These are phyloP conservation scores for Erodium moschatum DNA, from an alignment of 441 rosid genomes.

Conservation along the genomic window DNA sequence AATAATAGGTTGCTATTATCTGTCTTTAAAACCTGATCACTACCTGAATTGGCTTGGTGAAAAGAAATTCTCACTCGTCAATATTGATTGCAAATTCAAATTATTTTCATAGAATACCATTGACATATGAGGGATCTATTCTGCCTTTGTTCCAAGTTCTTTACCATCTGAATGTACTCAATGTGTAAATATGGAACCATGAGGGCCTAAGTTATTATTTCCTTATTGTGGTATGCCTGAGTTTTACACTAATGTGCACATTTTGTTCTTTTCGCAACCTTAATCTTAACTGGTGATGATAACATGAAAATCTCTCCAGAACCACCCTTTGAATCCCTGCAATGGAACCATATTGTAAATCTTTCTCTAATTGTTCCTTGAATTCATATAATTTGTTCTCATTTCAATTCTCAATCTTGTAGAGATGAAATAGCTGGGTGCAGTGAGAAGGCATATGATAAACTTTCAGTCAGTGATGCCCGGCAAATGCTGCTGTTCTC, in stretches of 20 bases:
- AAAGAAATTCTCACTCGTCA: background rate
- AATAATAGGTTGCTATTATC: background rate
- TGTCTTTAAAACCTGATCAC: background rate
- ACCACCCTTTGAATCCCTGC: too few relatives aligned
- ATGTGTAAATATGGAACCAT: background rate
- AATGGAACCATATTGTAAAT: background rate
- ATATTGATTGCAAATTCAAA: background rate
- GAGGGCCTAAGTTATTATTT: background rate
- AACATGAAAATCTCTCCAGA: too few relatives aligned
- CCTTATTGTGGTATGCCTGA: too few relatives aligned
- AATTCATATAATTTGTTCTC: background rate
- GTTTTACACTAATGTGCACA: too few relatives aligned
- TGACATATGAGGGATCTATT: background rate
- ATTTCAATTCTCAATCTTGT: conserved; percentile 14
- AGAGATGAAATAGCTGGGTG: conserved; percentile 98
- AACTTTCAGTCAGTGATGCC: conserved; percentile 62
- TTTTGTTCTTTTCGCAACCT: too few relatives aligned
- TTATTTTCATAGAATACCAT: background rate
- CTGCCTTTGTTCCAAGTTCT: background rate
- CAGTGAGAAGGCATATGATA: conserved; percentile 95
- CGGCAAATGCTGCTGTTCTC: conserved; percentile 64
- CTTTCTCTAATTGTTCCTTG: background rate
- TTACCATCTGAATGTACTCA: background rate
- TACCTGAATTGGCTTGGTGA: background rate
- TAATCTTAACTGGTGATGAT: too few relatives aligned